Base-by-base conservation (phyloP, 2,329 filamentous ascomycete species). In the Corniculantispora saksenae region DNA sequence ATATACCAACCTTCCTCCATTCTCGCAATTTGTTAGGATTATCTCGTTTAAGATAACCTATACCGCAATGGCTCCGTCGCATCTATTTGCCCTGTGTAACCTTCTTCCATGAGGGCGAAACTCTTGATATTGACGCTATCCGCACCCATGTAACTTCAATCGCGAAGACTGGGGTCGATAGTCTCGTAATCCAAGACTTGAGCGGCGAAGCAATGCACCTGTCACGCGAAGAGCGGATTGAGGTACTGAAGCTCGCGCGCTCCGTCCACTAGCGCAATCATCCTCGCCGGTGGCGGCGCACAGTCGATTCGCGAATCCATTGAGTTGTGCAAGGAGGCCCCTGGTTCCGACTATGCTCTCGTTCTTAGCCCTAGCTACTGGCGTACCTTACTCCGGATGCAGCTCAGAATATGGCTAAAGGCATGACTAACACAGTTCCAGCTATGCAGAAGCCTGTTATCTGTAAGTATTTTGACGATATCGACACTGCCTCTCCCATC, bases 191-290 rank as follows among this genome's bases (percentile, higher is more conserved):
- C 12, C 91, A 94, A 75, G 92, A 92, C 54, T 93, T 89, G 72
- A 95, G 94, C 72, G 92, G 92, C 71, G 92, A 95, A 80, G 91
- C 91, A 6, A 91, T 93, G 21, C 91, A 94, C 73, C 83, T 95
- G 35, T 89, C 89, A 32, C 88, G 89, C 69, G 81, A 84, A 27
- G 92, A 94, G 78, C 87, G 91, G 65, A 84, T 86, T 50, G 80
- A 87, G 61, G 86, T 94, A 88, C 3, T 79, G 80, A 51, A 86
- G 88, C 45, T 62, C 50, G 91, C 89, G 2, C 86, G 91, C 53
- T 82, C 84, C 68, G 89, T 89, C 19, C 82, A 77, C 81, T 4
- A 80, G 82, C 69, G 82, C 91, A 78, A 90, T 89, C 35, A 79
- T 95, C 67, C 90, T 94, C 65, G 92, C 92, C 13, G 92, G 92